Percentiles rank a stretch among this genome's conserved stretches.
Evolutionary conservation across 257 asterid genomes (phyloP).

Genomic region (Fraxinus cuspidata): DNA sequence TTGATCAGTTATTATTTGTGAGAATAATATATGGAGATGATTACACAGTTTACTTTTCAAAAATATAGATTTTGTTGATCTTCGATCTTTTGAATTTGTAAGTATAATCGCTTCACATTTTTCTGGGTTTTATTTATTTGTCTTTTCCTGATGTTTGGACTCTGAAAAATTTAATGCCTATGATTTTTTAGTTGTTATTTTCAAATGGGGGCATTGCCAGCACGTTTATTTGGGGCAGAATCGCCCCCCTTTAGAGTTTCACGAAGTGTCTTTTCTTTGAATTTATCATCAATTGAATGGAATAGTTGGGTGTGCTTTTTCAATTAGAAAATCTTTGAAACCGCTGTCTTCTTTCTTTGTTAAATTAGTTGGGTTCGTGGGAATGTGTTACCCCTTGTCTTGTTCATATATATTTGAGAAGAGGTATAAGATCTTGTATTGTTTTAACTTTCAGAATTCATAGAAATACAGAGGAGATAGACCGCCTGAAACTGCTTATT

Average conservation of each 20-base stretch:
- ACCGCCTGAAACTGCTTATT: slow-evolving; percentile 14
- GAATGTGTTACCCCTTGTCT: slow-evolving; percentile 9
- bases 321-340: slow-evolving; percentile 17
- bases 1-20: neutral
- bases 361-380: slow-evolving; percentile 13
- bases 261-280: slow-evolving; percentile 33
- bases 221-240: neutral
- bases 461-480: slow-evolving; percentile 1
- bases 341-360: slow-evolving; percentile 24
- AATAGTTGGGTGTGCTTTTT: slow-evolving; percentile 4
- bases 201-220: neutral
- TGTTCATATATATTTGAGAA: slow-evolving; percentile 29
- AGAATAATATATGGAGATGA: neutral
- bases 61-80: no score
- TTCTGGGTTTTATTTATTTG: neutral
- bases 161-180: neutral
- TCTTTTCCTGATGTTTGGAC: neutral
- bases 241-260: slow-evolving; percentile 26
- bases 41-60: neutral
- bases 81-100: neutral
- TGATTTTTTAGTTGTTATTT: neutral
- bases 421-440: neutral
- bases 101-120: neutral
- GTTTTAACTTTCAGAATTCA: slow-evolving; percentile 11
- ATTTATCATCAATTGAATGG: slow-evolving; percentile 29